These are phyloP conservation scores for Phialocephala subalpina DNA, from an alignment of 2,329 filamentous ascomycete genomes.

Conservation along the genomic window DNA sequence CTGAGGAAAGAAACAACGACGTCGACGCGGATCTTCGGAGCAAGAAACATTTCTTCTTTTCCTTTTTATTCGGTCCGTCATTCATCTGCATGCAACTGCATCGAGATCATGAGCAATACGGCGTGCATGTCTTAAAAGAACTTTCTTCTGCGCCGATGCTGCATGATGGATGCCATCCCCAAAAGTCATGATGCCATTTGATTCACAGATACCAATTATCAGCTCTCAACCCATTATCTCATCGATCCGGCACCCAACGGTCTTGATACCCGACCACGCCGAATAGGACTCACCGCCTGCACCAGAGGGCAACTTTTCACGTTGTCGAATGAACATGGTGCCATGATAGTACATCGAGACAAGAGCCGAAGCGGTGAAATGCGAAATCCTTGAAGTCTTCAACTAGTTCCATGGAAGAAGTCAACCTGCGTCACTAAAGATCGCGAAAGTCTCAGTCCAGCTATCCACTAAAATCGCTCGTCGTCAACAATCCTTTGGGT, in stretches of 20 bases:
- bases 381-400: neutral
- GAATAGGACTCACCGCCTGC: constrained; percentile 6
- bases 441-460: neutral
- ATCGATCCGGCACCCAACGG: neutral
- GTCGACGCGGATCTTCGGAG: constrained; percentile 1
- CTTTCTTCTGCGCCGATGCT: constrained; percentile 3
- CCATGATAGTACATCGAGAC: neutral
- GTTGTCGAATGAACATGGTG: neutral
- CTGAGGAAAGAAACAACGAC: neutral
- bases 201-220: neutral
- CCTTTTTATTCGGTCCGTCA: neutral
- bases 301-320: neutral
- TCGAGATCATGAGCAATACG: neutral
- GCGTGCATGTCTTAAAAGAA: neutral
- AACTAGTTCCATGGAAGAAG: neutral
- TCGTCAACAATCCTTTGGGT: constrained; percentile 13
- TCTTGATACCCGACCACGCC: neutral
- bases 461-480: neutral
- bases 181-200: constrained; percentile 8
- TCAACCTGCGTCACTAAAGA: neutral
- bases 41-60: constrained; percentile 8
- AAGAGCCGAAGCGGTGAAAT: neutral
- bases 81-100: neutral
- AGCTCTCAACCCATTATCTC: neutral
- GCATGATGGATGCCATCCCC: neutral